These are phyloP conservation scores for Podila verticillata DNA, from an alignment of 192 early-diverging fungal species.

Conservation along the genomic window DNA sequence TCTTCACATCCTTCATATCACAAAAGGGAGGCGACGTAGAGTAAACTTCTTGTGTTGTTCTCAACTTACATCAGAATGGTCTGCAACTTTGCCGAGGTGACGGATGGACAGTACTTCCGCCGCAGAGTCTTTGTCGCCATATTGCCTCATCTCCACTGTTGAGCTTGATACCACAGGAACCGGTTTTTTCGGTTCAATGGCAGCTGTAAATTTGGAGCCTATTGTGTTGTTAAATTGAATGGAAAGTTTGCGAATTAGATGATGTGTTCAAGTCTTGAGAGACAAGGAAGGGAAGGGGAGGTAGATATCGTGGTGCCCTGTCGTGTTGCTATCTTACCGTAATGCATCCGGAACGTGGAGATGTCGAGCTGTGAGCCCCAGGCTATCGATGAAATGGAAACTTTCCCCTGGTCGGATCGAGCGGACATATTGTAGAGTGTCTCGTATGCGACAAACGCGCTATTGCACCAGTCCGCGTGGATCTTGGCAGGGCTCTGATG, in stretches of 20 bases:
- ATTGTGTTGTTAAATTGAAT: neutral
- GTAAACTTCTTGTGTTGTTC: too few relatives aligned
- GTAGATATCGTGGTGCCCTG: too few relatives aligned
- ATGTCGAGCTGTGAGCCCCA: conserved; percentile 43
- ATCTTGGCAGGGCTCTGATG: too few relatives aligned
- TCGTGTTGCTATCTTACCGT: conserved; percentile 13
- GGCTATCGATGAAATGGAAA: conserved; percentile 18
- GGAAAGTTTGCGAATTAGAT: neutral
- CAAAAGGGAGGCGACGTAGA: neutral
- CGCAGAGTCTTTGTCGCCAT: conserved; percentile 42
- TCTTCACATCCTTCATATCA: neutral
- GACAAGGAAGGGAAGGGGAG: neutral
- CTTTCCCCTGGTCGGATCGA: neutral
- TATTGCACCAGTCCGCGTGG: conserved; percentile 10
- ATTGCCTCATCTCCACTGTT: conserved; percentile 39
- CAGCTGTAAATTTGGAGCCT: conserved; percentile 22
- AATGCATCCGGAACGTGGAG: conserved; percentile 34
- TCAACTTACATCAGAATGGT: conserved; percentile 1
- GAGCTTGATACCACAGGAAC: conserved; percentile 19
- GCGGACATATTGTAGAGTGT: conserved; percentile 26
- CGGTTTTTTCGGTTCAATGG: too few relatives aligned
- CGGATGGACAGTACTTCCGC: conserved; percentile 20
- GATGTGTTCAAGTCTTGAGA: neutral
- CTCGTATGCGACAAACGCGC: conserved; percentile 32
- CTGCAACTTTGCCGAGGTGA: conserved; percentile 6